Evolutionary conservation across 495 filamentous ascomycete genomes (phyloP).

Genomic region (Xeromyces bisporus): DNA sequence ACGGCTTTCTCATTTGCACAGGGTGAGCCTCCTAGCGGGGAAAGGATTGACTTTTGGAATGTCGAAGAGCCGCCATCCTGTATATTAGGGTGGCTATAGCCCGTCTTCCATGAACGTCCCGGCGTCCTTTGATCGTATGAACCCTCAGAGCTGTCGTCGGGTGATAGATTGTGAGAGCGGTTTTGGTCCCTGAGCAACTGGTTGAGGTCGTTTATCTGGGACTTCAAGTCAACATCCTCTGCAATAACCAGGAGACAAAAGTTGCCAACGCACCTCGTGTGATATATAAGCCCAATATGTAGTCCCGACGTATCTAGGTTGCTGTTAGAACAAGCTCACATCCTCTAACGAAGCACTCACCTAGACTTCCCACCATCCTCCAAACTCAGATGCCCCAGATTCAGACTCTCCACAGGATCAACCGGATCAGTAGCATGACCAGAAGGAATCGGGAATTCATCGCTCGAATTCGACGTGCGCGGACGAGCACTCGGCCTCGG

Average conservation of each 20-base stretch:
- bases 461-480: conserved; percentile 19
- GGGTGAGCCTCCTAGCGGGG: conserved; percentile 22
- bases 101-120: conserved; percentile 10
- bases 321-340: conserved; percentile 3
- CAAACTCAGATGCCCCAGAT: conserved; percentile 30
- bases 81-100: conserved; percentile 5
- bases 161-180: conserved; percentile 19
- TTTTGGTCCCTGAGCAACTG: conserved; percentile 28
- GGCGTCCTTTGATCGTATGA: conserved; percentile 7
- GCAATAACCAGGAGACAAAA: no score
- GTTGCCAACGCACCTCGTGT: conserved; percentile 25
- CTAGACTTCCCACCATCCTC: conserved; percentile 30
- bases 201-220: conserved; percentile 31
- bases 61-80: conserved; percentile 3
- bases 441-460: conserved; percentile 31
- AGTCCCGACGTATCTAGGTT: conserved; percentile 30
- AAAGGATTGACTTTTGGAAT: conserved; percentile 25
- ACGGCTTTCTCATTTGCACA: conserved; percentile 18
- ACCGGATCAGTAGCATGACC: conserved; percentile 29
- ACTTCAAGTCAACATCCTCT: neutral
- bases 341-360: conserved; percentile 8
- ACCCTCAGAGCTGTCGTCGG: conserved; percentile 10
- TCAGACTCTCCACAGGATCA: conserved; percentile 29
- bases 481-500: conserved; percentile 21
- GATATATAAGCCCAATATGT: conserved; percentile 37